These are phyloP conservation scores for Passiflora organensis DNA, from an alignment of 345 rosid genomes.

Conservation along the genomic window DNA sequence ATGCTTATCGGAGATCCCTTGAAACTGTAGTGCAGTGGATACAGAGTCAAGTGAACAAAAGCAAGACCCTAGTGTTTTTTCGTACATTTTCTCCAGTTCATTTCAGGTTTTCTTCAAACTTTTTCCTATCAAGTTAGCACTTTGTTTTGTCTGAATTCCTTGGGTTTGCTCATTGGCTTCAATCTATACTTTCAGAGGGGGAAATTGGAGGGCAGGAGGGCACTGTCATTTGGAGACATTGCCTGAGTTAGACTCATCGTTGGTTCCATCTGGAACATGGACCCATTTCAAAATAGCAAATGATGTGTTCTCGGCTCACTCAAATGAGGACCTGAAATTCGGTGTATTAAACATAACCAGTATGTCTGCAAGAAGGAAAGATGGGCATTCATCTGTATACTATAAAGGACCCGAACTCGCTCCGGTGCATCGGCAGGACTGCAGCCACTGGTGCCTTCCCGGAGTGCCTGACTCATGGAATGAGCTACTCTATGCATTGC, in stretches of 20 bases:
- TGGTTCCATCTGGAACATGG: constrained; percentile 38
- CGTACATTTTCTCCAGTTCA: constrained; percentile 92
- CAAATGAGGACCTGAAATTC: constrained; percentile 9
- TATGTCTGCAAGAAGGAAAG: constrained; percentile 39
- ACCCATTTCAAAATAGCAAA: constrained; percentile 22
- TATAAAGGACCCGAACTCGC: constrained; percentile 17
- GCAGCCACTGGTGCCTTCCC: constrained; percentile 57
- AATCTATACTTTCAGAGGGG: constrained; percentile 30
- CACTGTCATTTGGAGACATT: constrained; percentile 39
- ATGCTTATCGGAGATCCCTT: constrained; percentile 57
- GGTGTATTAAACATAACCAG: constrained; percentile 33
- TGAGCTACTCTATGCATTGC: constrained; percentile 34
- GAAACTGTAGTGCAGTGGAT: constrained; percentile 75
- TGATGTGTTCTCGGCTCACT: constrained; percentile 19
- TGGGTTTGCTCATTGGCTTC: not conserved
- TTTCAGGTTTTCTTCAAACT: constrained; percentile 62
- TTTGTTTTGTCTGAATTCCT: not conserved
- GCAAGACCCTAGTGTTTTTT: constrained; percentile 73
- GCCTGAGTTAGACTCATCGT: constrained; percentile 32
- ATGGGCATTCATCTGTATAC: constrained; percentile 43
- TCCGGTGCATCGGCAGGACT: constrained; percentile 29
- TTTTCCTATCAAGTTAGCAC: not conserved
- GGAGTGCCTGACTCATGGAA: constrained; percentile 55
- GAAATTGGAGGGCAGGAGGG: constrained; percentile 38
- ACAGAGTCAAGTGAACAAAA: constrained; percentile 48